Base-by-base conservation (phyloP, 108 stramenopile species). In the Nitzschia palea region DNA sequence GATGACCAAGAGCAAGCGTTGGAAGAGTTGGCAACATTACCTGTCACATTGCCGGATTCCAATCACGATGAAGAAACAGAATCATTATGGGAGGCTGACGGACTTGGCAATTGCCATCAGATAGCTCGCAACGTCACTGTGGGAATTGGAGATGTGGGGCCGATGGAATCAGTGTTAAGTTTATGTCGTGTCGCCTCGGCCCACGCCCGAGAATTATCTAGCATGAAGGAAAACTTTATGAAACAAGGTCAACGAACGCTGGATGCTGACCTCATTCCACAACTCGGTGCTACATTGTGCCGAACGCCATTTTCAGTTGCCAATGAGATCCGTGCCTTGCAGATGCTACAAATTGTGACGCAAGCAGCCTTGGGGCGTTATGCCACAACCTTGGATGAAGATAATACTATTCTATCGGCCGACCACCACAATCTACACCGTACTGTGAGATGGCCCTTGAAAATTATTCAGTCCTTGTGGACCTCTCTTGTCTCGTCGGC, bases 181-280 rank as follows among this genome's bases (percentile, higher is more conserved):
- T 18, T 48, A 20, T 48, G 47, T 20, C 47, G 47, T 4, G 47
- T 48, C 4, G 47, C 47, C 18, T 48, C 47, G 47, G 47, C 47
- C 8, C 17, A 48, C 15, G 18, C 15, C 4, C 9, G 9, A 4
- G 47, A 48, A 48, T 20, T 48, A 20, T 48, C 47, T 18, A 5
- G 47, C n/a, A 48, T 48, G 47, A 48, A 48, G 47, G 47, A 48
- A 4, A 10, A 48, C 47, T 48, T 48, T 48, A 20, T 48, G 47
- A 20, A 48, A 48, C 47, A 48, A 20, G 47, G 22, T 48, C 47
- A 48, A 20, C 47, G 18, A 10, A 48, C 47, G 4, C 18, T 20
- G 4, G 15, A 48, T 4, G 4, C 18, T 48, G 47, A 48, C 4
- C 18, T 48, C 4, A 20, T 48, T 48, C 47, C 47, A 48, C 47